Evolutionary conservation across 495 filamentous ascomycete species (phyloP).

Genomic region (Aspergillus ostianus): DNA sequence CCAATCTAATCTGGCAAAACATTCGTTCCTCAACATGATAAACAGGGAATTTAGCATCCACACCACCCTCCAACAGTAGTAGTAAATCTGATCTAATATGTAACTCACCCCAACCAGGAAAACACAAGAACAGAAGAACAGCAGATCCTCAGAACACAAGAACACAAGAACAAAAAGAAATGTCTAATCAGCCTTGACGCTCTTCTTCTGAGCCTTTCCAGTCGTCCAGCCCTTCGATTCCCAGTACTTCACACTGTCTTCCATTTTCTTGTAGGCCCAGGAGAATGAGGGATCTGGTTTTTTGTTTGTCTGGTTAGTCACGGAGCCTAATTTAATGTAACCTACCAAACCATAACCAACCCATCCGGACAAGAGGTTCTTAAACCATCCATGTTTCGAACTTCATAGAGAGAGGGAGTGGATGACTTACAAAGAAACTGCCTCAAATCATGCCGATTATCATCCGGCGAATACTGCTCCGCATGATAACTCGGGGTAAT

Average conservation of each 20-base stretch:
- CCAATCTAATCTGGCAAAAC: too few species aligned
- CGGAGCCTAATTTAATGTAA: too few species aligned
- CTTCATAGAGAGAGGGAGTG: neutral
- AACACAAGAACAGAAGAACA: too few species aligned
- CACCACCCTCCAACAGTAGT: too few species aligned
- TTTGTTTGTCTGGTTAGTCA: too few species aligned
- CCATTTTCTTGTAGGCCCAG: slow-evolving; percentile 45
- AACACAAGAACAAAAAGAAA: too few species aligned
- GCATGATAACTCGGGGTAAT: slow-evolving; percentile 60
- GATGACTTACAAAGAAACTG: slow-evolving; percentile 54
- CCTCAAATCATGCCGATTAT: slow-evolving; percentile 67
- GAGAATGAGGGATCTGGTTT: slow-evolving; percentile 35
- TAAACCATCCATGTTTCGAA: too few species aligned
- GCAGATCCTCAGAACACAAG: too few species aligned
- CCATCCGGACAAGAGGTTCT: too few species aligned
- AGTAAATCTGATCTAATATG: neutral
- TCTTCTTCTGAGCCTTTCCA: slow-evolving; percentile 41
- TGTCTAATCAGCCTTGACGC: slow-evolving; percentile 41
- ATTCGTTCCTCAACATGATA: too few species aligned
- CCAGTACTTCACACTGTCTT: slow-evolving; percentile 40
- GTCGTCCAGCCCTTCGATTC: slow-evolving; percentile 39
- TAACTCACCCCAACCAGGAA: neutral
- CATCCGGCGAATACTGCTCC: slow-evolving; percentile 58
- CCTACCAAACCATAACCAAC: too few species aligned
- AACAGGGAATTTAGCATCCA: too few species aligned